Evolutionary conservation across 345 rosid species (phyloP).

Genomic region (Gossypium arboreum): DNA sequence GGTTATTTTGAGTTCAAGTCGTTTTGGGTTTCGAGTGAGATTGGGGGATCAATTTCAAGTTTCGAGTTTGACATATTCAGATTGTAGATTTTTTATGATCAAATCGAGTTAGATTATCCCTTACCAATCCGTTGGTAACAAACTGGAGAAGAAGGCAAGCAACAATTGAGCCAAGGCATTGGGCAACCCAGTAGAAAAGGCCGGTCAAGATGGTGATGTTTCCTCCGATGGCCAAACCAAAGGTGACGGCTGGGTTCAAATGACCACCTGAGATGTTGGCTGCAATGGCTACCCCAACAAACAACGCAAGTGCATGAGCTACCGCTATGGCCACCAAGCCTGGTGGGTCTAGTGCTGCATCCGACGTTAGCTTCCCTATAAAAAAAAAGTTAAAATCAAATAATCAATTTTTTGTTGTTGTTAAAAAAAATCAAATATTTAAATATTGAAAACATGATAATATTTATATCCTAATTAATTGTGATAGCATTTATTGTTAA

Average conservation of each 20-base stretch:
- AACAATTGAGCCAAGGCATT: constrained; percentile 76
- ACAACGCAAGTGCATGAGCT: constrained; percentile 77
- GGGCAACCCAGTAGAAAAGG: constrained; percentile 85
- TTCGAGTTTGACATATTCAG: fast-evolving
- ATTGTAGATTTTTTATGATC: too few species aligned
- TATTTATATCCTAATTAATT: too few species aligned
- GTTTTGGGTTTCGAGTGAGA: too few species aligned
- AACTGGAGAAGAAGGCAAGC: constrained; percentile 78
- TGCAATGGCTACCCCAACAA: constrained; percentile 77
- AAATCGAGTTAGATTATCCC: not conserved
- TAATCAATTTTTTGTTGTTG: not conserved
- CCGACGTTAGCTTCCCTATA: constrained; percentile 62
- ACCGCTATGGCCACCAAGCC: constrained; percentile 86
- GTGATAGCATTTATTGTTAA: not conserved
- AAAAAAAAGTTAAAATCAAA: not conserved
- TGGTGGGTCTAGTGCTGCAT: constrained; percentile 69
- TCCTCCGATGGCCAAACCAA: constrained; percentile 84
- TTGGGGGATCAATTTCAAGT: too few species aligned
- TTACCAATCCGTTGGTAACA: constrained; percentile 56
- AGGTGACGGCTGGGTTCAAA: constrained; percentile 84
- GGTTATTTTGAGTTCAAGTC: too few species aligned
- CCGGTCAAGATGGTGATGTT: constrained; percentile 75
- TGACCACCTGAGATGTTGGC: constrained; percentile 97
- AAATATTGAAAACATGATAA: too few species aligned
- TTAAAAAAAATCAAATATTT: too few species aligned